Evolutionary conservation across 306 rosid species (phyloP), one percentile per base, ranked within the genome.

Genomic region (Ceratonia siliqua): DNA sequence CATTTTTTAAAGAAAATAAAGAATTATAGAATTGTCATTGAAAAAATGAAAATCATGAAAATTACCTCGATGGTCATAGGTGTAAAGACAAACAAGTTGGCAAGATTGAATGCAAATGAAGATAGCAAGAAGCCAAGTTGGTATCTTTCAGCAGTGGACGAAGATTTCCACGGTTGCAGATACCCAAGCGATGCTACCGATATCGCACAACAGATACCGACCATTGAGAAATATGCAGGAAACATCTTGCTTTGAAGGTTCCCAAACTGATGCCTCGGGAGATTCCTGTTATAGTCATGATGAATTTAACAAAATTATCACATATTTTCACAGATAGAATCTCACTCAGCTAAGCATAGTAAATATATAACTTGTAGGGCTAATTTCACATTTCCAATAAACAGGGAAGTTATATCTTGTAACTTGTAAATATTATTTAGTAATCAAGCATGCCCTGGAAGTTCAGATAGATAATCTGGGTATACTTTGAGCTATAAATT

Each of bases 191-290:
- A 89, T 20, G 89, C 96, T 24, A 86, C 96, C 1, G 99, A 79
- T 10, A 82, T 68, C 7, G 97, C 91, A 55, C 91, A 89, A 63
- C 97, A 90, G 35, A 69, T 71, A 36, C 90, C 94, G 15, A 95
- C 98, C 99, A 89, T 33, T 0, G 87, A 58, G 86, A 95, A 95
- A 72, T 90, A 95, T 1, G 98, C 99, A 3, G 99, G 99, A 81
- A 95, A 95, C 99, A 92, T 92, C 89, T 95, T 95, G 85, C 99
- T 90, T 48, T 95, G 99, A 78, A 95, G 84, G 85, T 92, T 95
- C 32, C 99, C 99, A 79, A 95, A 95, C 63, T 95, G 99, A 82
- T 95, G 99, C 86, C 99, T 83, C 13, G 99, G 99, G 28, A 95
- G 90, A 81, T 95, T 86, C 89, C 99, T 95, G 73, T 65, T 55